Base-by-base conservation (phyloP, 306 rosid genomes). In the Rosa rugosa region DNA sequence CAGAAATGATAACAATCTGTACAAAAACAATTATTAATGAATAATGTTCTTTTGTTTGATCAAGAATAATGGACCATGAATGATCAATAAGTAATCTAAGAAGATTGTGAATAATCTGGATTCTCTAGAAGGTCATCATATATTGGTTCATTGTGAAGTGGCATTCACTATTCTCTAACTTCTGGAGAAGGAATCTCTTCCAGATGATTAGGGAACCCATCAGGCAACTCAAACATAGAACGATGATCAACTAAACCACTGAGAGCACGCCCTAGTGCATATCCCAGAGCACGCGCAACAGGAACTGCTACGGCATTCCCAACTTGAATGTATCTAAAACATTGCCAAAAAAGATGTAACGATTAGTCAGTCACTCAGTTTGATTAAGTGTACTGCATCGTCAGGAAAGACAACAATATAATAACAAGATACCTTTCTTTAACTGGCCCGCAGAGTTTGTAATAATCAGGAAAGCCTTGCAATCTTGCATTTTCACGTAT, bases 241-340 rank as follows among this genome's bases (percentile, higher is more conserved):
- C 42, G 82, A 0, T 83, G 81, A 12, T 13, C 34, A 0, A 59
- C 49, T 8, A 80, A 75, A 25, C 94, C 91, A 78, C 86, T 86
- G 47, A 59, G 76, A 36, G 98, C 94, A 65, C 79, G 80, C 0
- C 93, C 98, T 5, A 94, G 83, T 0, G 93, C 75, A 65, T 88
- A 92, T 11, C 98, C 98, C 22, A 94, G 75, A 1, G 92, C 97
- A 47, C 94, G 77, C 4, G 93, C 91, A 1, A 92, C 98, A 0
- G 97, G 98, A 56, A 94, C 91, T 2, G 98, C 97, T 3, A 94
- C 98, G 0, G 98, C 98, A 78, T 94, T 94, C 11, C 98, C 98
- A 40, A 92, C 93, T 84, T 94, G 98, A 18, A 86, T 88, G 72
- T 94, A 94, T 81, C 98, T 94, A 69, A 67, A 81, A 74, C 14